Evolutionary conservation across 257 asterid species (phyloP).

Genomic region (Lavandula angustifolia): DNA sequence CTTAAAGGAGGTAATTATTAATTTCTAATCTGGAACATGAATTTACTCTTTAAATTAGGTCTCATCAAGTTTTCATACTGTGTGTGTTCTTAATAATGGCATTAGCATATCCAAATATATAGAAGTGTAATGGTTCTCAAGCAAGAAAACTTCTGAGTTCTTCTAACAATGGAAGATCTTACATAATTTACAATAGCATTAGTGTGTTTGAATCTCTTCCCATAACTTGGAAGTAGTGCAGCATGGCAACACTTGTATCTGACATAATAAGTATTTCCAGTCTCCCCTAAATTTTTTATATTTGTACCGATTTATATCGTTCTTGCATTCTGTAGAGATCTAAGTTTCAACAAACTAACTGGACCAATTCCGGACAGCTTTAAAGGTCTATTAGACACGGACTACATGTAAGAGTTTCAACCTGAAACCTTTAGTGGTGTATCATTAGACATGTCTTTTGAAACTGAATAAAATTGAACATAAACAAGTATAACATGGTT

Average conservation of each 20-base stretch:
- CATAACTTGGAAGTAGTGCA: not conserved
- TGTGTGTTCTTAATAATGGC: not conserved
- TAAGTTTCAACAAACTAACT: conserved; percentile 69
- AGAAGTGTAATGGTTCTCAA: not conserved
- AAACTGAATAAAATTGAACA: not conserved
- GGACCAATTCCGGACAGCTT: conserved; percentile 57
- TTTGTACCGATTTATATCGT: not conserved
- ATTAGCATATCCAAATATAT: not conserved
- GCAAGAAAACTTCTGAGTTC: not conserved
- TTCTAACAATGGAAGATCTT: not conserved
- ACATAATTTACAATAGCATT: not conserved
- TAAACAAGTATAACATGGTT: not conserved
- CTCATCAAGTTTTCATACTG: not conserved
- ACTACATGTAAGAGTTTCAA: conserved; percentile 48
- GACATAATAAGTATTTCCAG: not conserved
- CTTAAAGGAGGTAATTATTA: not conserved
- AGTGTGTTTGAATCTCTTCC: not conserved
- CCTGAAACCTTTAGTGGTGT: not conserved
- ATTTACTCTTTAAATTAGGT: not conserved
- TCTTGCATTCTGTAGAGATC: conserved; percentile 51
- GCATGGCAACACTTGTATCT: not conserved
- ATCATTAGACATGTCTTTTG: not conserved
- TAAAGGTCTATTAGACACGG: conserved; percentile 23
- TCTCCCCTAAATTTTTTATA: not conserved
- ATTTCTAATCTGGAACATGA: not conserved